These are phyloP conservation scores for Ustilago xerochloae DNA, from an alignment of 1,284 basidiomycete species.

Conservation along the genomic window DNA sequence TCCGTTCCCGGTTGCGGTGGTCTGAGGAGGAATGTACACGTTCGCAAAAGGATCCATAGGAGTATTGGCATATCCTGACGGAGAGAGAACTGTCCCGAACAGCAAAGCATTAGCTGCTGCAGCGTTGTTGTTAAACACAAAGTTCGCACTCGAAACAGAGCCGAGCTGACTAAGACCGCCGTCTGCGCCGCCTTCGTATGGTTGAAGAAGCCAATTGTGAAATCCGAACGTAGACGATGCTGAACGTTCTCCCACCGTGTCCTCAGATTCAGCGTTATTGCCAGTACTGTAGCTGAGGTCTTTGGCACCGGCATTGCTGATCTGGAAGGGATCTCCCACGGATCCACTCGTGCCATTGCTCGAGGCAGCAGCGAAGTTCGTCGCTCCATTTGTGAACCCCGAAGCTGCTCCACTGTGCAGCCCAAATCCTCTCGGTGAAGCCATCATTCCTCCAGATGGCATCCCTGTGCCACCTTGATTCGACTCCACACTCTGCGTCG, in stretches of 20 bases:
- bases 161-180: no score
- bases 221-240: conserved; percentile 38
- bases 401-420: no score
- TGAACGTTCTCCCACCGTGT: background rate
- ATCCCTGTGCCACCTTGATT: no score
- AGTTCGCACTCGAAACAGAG: no score
- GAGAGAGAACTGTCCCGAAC: conserved; percentile 3
- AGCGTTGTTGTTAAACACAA: no score
- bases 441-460: no score
- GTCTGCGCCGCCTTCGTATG: conserved; percentile 45
- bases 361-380: no score
- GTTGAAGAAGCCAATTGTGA: conserved; percentile 47
- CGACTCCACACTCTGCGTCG: conserved; percentile 19
- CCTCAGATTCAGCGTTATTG: background rate
- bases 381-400: background rate
- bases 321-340: background rate
- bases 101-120: background rate
- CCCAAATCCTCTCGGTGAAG: background rate
- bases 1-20: no score
- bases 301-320: background rate
- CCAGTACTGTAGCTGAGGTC: no score
- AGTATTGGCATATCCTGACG: conserved; percentile 6
- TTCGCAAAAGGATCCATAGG: conserved; percentile 5
- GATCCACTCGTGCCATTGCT: background rate
- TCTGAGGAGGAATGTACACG: no score